Evolutionary conservation across 169 alveolate species (phyloP), one percentile per base, ranked within the genome.

Genomic region (Eimeria necatrix): DNA sequence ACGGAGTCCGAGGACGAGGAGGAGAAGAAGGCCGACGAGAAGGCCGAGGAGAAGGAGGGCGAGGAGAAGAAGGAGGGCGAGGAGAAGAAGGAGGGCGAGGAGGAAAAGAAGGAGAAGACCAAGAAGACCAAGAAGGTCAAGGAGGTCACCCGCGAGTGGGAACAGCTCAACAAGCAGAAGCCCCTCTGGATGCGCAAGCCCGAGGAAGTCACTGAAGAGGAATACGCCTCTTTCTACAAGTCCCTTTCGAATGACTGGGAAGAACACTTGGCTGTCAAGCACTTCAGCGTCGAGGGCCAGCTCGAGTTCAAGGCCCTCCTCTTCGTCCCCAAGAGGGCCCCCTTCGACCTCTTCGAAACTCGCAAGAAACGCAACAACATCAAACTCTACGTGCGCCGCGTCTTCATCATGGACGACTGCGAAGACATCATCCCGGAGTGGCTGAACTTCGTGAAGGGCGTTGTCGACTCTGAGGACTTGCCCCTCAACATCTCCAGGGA

Each of bases 391-490:
- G 99, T 99, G 84, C 97, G 99, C 80, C 98, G 99, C 93, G 99
- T 99, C 88, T 99, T 99, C 98, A 99, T 99, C 97, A 99, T 99
- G 99, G 99, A 99, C 97, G 99, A 99, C 97, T 99, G 99, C 97
- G 99, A 99, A 95, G 99, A 99, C 94, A 96, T 99, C 93, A 99
- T 99, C 97, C 99, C 99, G 16, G 99, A 99, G 97, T 99, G 99
- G 99, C 98, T 99, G 32, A 98, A 99, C 96, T 99, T 99, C 97
- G 98, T 99, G 73, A 99, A 98, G 98, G 99, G 99, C 84, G 99
- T 99, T 20, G 99, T 99, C 86, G 99, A 99, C 94, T 98, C 99
- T 41, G 99, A 99, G 96, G 99, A 99, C 95, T 96, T 99, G 56
- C 99, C 99, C n/a, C 98, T 99, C 41, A 99, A 99, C 97, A 99